These are phyloP conservation scores for Diospyros lotus DNA, from an alignment of 148 eudicot species.

Conservation along the genomic window DNA sequence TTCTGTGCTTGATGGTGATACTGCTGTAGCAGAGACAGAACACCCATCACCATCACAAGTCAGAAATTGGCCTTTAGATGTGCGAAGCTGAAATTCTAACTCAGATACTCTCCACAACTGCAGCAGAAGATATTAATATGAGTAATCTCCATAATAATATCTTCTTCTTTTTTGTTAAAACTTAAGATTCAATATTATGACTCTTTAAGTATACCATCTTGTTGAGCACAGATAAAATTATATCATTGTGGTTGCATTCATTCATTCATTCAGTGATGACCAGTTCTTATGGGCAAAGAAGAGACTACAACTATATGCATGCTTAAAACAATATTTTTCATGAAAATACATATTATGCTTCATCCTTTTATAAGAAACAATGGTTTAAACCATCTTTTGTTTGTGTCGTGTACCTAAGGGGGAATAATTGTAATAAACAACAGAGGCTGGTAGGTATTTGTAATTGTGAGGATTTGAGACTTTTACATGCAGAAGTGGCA, in stretches of 20 bases:
- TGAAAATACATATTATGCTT: not conserved
- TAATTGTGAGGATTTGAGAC: too few species aligned
- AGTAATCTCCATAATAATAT: not conserved
- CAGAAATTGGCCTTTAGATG: constrained; percentile 55
- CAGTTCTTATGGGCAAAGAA: constrained; percentile 1
- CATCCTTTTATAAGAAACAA: not conserved
- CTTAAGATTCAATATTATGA: not conserved
- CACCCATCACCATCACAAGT: constrained; percentile 45
- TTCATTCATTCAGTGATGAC: not conserved
- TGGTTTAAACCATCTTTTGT: not conserved
- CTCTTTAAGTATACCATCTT: not conserved
- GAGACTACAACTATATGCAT: not conserved
- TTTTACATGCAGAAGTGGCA: too few species aligned
- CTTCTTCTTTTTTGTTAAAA: not conserved
- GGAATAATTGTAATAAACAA: too few species aligned
- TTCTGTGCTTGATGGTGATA: constrained; percentile 37
- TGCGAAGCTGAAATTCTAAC: constrained; percentile 54
- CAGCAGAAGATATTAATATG: constrained; percentile 11
- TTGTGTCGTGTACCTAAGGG: too few species aligned
- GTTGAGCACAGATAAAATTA: not conserved
- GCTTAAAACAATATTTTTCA: not conserved
- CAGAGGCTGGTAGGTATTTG: too few species aligned
- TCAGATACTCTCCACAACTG: constrained; percentile 79
- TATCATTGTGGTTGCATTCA: not conserved
- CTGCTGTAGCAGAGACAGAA: constrained; percentile 46